Base-by-base conservation (phyloP, 805 yeast species). In the Candida rishiriensis region DNA sequence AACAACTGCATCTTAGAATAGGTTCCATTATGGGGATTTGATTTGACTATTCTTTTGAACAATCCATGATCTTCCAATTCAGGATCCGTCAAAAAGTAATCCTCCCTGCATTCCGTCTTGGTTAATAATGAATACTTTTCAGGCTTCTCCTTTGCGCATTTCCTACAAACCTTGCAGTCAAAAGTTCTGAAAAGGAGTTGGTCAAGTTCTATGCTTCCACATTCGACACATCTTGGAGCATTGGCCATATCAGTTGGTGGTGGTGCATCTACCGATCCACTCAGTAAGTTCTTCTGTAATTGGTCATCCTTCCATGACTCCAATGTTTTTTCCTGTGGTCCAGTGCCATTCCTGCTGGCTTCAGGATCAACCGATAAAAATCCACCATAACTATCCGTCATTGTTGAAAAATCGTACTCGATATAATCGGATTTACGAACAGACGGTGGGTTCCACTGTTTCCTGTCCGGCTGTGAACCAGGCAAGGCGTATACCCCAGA, bases 21-120 rank as follows among this genome's bases (percentile, higher is more conserved):
- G 1, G 88, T 85, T 2, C 81, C 81, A 36, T 90, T 88, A 63
- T 93, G 96, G 0, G 99, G 99, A 59, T 93, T 93, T 2, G 96
- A 88, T 54, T 90, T 87, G 50, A 89, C 96, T 48, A 91, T 68
- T 49, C 93, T 78, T 10, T 84, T 84, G 47, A 93, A 70, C 18
- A 90, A 64, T 2, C 63, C 70, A 6, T 64, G 65, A 60, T 93
- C 99, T 41, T 78, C 74, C 36, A 93, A 71, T 60, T 93, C 99
- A 0, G 97, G 93, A 39, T 93, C 99, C 0, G 99, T 93, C 28
- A 93, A 63, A 35, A 93, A 75, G 61, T 93, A 93, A 66, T 93
- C 99, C 54, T 86, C 91, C 34, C 81, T 78, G 63, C 97, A 89
- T 65, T 93, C 99, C 0, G 99, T 93, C 65, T 93, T 93, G 8